Conservation (phyloP, 139 green algal genomes). For the Chlorella sp. region DNA sequence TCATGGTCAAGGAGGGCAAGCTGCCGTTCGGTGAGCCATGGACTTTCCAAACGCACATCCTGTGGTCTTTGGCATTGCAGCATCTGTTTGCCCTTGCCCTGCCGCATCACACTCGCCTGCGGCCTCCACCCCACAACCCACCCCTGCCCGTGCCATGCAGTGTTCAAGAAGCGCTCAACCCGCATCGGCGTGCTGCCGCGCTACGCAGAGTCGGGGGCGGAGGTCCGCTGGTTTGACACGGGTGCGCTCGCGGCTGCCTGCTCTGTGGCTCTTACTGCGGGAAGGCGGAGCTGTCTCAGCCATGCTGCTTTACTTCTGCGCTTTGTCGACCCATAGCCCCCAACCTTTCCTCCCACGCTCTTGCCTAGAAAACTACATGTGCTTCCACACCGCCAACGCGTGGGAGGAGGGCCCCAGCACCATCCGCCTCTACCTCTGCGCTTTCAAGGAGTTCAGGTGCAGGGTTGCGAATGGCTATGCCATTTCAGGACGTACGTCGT, state of each 20-base stretch:
- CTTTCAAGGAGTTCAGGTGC: neutral
- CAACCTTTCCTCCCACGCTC: no score
- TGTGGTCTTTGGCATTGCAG: no score
- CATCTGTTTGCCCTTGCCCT: no score
- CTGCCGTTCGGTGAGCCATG: slow-evolving; percentile 53
- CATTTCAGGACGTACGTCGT: neutral
- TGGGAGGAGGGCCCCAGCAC: slow-evolving; percentile 12
- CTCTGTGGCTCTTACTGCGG: neutral
- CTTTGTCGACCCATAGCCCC: no score
- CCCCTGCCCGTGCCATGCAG: neutral
- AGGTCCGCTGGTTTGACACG: slow-evolving; percentile 67
- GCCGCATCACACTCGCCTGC: no score
- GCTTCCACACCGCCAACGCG: slow-evolving; percentile 50
- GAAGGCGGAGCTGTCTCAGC: no score
- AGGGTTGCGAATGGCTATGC: no score
- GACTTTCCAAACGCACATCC: no score
- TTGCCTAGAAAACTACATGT: slow-evolving; percentile 34
- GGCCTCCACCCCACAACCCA: no score
- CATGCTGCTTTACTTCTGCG: no score
- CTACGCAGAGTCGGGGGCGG: slow-evolving; percentile 28
- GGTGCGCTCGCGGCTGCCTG: neutral
- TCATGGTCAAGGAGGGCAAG: slow-evolving; percentile 65
- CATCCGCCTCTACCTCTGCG: slow-evolving; percentile 12
- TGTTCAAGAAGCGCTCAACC: slow-evolving; percentile 36
- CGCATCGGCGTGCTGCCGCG: slow-evolving; percentile 67